Evolutionary conservation across 208 protist genomes (phyloP).

Genomic region (Crithidia thermophila): DNA sequence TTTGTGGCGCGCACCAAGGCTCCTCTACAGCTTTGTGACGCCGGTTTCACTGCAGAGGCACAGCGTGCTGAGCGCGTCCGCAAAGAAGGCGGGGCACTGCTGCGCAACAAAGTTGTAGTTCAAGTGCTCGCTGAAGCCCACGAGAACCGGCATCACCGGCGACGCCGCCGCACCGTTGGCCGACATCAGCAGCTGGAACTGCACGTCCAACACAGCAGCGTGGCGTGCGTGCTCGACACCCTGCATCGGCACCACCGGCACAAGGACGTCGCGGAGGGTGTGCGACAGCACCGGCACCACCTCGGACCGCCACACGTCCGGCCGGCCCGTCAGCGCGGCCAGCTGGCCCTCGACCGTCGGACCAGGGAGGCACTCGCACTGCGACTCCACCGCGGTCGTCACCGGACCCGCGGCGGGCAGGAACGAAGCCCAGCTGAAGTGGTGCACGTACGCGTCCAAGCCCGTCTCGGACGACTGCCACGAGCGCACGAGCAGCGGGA

Average conservation of each 20-base stretch:
- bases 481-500: conserved; percentile 19
- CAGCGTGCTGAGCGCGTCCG: conserved; percentile 26
- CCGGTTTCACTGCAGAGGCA: conserved; percentile 30
- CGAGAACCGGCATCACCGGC: conserved; percentile 21
- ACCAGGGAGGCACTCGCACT: not conserved
- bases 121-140: conserved; percentile 17
- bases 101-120: conserved; percentile 24
- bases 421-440: conserved; percentile 16
- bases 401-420: not conserved
- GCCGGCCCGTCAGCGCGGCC: conserved; percentile 6
- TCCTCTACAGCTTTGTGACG: conserved; percentile 34
- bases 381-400: not conserved
- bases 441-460: conserved; percentile 20
- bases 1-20: not conserved
- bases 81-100: conserved; percentile 42
- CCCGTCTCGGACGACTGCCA: conserved; percentile 9
- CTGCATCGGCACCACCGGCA: conserved; percentile 17
- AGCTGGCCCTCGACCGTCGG: conserved; percentile 7
- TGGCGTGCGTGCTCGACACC: conserved; percentile 42
- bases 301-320: conserved; percentile 11
- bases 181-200: conserved; percentile 16
- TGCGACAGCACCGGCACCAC: conserved; percentile 12
- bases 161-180: not conserved
- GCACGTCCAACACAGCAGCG: conserved; percentile 26
- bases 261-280: conserved; percentile 12